phyloP scores from a whole-genome alignment of 495 filamentous ascomycete genomes.

The Polyplosphaeria fusca region DNA sequence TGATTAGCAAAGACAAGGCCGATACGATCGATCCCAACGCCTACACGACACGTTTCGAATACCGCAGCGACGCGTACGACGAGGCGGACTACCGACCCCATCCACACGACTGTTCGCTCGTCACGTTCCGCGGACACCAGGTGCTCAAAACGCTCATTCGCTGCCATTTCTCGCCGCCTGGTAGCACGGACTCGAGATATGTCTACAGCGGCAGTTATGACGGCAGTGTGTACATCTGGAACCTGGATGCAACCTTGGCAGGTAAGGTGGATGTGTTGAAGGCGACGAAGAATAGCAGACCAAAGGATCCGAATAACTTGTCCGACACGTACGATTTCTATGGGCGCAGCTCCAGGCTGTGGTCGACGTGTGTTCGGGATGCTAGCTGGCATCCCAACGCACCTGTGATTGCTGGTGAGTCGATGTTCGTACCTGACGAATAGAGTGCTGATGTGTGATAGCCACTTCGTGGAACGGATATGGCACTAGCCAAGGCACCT shows the following conservation, averaged over 20 bases:
- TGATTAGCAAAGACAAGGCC: conserved; percentile 67
- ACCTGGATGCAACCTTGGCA: conserved; percentile 87
- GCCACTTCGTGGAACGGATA: conserved; percentile 80
- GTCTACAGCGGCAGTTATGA: conserved; percentile 89
- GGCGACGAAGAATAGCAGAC: conserved; percentile 61
- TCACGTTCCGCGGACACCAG: conserved; percentile 86
- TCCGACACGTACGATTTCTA: conserved; percentile 38
- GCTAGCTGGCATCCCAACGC: conserved; percentile 93
- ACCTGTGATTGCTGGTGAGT: conserved; percentile 79
- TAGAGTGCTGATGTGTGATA: conserved; percentile 36
- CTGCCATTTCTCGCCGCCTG: conserved; percentile 91
- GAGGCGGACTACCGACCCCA: conserved; percentile 67
- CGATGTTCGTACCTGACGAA: not conserved
- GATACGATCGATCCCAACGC: conserved; percentile 50
- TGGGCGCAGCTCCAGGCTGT: conserved; percentile 44
- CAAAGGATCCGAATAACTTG: conserved; percentile 44
- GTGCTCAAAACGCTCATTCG: conserved; percentile 87
- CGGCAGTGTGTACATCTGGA: conserved; percentile 86
- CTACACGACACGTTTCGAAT: conserved; percentile 76
- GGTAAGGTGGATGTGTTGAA: conserved; percentile 70
- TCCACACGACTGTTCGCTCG: conserved; percentile 84
- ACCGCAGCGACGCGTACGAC: conserved; percentile 71
- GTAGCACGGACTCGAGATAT: conserved; percentile 84
- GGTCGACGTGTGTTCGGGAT: conserved; percentile 85
- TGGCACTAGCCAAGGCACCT: conserved; percentile 65